These are phyloP conservation scores for Penicillium tannophilum DNA, from an alignment of 495 filamentous ascomycete genomes.

Conservation along the genomic window DNA sequence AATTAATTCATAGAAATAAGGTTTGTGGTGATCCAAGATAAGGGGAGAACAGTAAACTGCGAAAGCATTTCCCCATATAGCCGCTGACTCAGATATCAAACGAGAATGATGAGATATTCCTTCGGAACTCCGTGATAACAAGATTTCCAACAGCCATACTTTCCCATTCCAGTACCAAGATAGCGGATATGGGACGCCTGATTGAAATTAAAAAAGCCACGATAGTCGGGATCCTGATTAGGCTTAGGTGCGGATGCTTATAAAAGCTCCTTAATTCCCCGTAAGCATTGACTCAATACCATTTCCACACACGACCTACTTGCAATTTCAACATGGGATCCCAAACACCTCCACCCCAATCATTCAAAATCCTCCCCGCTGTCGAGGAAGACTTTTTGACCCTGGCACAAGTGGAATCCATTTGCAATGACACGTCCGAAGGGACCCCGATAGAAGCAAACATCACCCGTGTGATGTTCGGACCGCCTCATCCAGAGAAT, in stretches of 20 bases:
- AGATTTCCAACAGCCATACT: no score
- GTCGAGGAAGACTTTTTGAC: conserved; percentile 13
- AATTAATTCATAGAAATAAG: no score
- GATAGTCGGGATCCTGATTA: conserved; percentile 4
- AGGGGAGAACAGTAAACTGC: no score
- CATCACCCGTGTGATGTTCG: conserved; percentile 10
- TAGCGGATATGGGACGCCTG: neutral
- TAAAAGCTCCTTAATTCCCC: neutral
- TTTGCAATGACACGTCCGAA: conserved; percentile 2
- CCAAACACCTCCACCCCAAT: neutral
- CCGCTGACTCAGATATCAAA: no score
- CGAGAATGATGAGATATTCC: neutral
- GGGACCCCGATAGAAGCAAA: conserved; percentile 3
- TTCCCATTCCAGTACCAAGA: no score
- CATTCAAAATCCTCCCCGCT: conserved; percentile 15
- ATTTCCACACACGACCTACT: neutral
- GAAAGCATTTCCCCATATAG: no score
- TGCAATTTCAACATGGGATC: neutral
- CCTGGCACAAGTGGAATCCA: conserved; percentile 12
- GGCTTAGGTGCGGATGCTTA: neutral
- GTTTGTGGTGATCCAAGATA: no score
- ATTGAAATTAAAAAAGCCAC: neutral
- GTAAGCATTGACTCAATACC: neutral
- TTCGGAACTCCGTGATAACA: neutral
- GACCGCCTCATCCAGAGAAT: conserved; percentile 1